Base-by-base conservation (phyloP, 2,329 filamentous ascomycete genomes). In the Cladosporium phlei region DNA sequence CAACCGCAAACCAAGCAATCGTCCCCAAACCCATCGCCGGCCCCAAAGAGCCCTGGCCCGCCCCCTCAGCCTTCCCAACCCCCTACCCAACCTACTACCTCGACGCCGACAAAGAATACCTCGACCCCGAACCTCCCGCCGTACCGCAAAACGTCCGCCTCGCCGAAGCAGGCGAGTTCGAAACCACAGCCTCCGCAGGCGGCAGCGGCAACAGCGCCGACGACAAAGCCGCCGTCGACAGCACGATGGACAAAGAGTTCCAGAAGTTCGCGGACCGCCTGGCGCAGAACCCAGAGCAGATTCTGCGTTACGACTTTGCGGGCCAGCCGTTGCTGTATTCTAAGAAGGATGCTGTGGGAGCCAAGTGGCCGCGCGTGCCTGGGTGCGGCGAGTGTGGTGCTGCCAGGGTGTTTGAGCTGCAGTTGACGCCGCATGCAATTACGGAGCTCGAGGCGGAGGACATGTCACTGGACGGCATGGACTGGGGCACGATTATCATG, bases 401-500 rank as follows among this genome's bases (percentile, higher is more conserved):
- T 0, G 73, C 77, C 39, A 80, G 91, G 52, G 80, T 85, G 11
- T 97, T 97, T 64, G 93, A 98, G 74, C 75, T 95, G 49, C 93
- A 98, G 73, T 72, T 98, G 54, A 90, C 85, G 55, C 93, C 93
- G 30, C 86, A 95, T 63, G 84, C 89, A 3, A 98, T 98, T 59
- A 80, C 82, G 22, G 86, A 94, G 72, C 72, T 97, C 45, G 93
- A 97, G 71, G 82, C 78, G 2, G 78, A 79, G 8, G 86, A 90
- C 65, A 69, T 67, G 71, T 71, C 54, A 55, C 69, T 69, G 77
- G 95, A 72, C 42, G 93, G 90, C 0, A 98, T 98, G 93, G 93
- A 98, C 60, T 98, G 93, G 93, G 91, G 91, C 0, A 97, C 89
- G 1, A 78, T 98, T 7, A 80, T 98, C 48, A 73, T 97, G 28